These are phyloP conservation scores for Calonectria ilicicola DNA, from an alignment of 2,329 filamentous ascomycete genomes.

Conservation along the genomic window DNA sequence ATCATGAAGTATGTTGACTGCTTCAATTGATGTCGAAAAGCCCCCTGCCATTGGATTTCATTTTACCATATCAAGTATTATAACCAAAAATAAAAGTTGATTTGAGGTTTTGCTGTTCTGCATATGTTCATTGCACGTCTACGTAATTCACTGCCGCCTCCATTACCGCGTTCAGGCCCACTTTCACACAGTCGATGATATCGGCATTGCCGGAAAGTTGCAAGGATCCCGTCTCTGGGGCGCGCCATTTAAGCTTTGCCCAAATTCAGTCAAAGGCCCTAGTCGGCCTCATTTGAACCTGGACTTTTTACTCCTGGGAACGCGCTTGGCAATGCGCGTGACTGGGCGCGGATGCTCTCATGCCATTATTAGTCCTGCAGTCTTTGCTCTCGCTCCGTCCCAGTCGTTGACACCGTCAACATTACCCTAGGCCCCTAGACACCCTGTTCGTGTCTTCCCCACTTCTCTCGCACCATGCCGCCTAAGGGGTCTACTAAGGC, in stretches of 20 bases:
- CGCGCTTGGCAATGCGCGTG: not conserved
- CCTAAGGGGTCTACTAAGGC: not conserved
- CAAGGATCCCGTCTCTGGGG: not conserved
- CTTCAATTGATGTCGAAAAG: not conserved
- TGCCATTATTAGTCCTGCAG: no score
- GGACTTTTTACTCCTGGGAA: not conserved
- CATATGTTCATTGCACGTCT: no score
- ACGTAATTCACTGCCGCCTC: no score
- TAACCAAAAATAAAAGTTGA: not conserved
- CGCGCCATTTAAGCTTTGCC: not conserved
- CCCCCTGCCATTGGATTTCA: not conserved
- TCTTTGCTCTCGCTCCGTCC: no score
- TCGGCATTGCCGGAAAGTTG: not conserved
- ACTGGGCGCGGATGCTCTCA: no score
- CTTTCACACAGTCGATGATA: not conserved
- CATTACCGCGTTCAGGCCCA: not conserved
- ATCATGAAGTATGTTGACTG: conserved; percentile 46
- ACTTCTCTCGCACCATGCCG: not conserved
- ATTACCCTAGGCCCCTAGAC: no score
- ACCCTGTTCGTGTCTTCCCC: not conserved
- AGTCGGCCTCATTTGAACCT: not conserved
- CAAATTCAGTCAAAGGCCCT: not conserved
- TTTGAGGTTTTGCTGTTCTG: no score
- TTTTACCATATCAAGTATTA: not conserved
- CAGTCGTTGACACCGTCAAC: not conserved